A percentile compares a stretch with the other conserved stretches of the same genome.
Conservation (phyloP, 2,329 filamentous ascomycete species). For the Fusarium palustre region DNA sequence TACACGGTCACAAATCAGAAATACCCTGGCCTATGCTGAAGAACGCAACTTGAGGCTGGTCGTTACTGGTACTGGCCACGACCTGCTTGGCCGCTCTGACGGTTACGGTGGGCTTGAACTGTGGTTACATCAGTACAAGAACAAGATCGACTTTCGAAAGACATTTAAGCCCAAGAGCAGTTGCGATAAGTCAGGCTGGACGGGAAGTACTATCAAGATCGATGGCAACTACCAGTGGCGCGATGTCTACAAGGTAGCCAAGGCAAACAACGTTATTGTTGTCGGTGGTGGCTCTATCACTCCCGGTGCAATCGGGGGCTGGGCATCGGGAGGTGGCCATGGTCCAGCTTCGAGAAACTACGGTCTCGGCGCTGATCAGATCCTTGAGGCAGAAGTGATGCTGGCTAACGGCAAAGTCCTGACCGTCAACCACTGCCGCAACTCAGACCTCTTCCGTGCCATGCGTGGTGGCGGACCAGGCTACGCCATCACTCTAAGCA, state of each 20-base stretch:
- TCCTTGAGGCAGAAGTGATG: slow-evolving; percentile 33
- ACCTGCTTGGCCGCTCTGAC: slow-evolving; percentile 30
- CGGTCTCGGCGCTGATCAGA: slow-evolving; percentile 30
- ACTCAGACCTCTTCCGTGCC: slow-evolving; percentile 27
- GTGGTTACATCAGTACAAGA: slow-evolving; percentile 34
- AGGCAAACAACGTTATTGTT: slow-evolving; percentile 27
- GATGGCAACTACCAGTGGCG: slow-evolving; percentile 34
- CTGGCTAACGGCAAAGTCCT: slow-evolving; percentile 18
- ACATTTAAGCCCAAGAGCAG: background rate
- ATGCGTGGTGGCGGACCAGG: slow-evolving; percentile 32
- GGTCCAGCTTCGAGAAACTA: slow-evolving; percentile 35
- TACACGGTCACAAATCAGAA: slow-evolving; percentile 3
- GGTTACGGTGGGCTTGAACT: slow-evolving; percentile 31
- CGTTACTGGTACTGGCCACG: slow-evolving; percentile 29
- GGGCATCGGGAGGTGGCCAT: slow-evolving; percentile 31
- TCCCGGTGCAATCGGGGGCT: slow-evolving; percentile 32
- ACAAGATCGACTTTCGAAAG: slow-evolving; percentile 11
- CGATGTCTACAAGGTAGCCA: slow-evolving; percentile 29
- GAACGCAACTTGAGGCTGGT: slow-evolving; percentile 20
- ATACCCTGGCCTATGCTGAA: slow-evolving; percentile 12
- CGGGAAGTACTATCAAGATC: slow-evolving; percentile 23
- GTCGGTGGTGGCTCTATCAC: slow-evolving; percentile 32
- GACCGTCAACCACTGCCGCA: slow-evolving; percentile 26
- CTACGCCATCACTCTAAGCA: slow-evolving; percentile 26
- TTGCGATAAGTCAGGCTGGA: slow-evolving; percentile 18